Base-by-base conservation (phyloP, 352 stramenopile genomes). In the Pythium sp. region DNA sequence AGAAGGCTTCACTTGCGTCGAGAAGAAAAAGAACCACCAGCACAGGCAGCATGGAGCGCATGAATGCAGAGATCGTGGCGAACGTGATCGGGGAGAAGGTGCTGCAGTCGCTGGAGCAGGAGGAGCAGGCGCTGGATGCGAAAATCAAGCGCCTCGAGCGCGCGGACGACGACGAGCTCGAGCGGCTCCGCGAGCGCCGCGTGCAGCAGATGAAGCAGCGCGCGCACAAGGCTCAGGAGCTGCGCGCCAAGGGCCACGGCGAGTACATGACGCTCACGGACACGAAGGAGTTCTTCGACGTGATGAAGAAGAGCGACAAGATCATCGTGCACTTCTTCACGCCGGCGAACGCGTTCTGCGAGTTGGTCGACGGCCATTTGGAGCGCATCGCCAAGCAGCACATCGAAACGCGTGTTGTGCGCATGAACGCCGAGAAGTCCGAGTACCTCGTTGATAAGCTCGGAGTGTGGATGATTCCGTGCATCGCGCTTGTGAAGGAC, bases 311-410 rank as follows among this genome's bases (percentile, higher is more conserved):
- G 57, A 97, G 86, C 62, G 82, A 97, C 60, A 84, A 91, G 55
- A 78, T 97, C 34, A 88, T 99, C 28, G 84, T 98, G 55, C 97
- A 99, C 83, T 99, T 99, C 75, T 98, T 98, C 79, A 92, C 96
- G 65, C 87, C 90, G 0, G 88, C 89, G 15, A 99, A 97, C 57
- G 78, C 86, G 38, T 93, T 94, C 65, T 99, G 97, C 69, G 85
- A 98, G 72, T 78, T 98, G 15, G 87, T 99, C 65, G 93, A 99
- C 76, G 88, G 84, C 11, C 95, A 98, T 72, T 76, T 99, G 58
- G 70, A 77, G 54, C 88, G 94, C 22, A 78, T 99, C 20, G 94
- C 97, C 55, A 75, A 79, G 34, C 85, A 90, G 55, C 96, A 99
- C 81, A 62, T 98, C 7, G 97, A 99, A 78, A 98, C 97, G 32